phyloP scores from a whole-genome alignment of 2,329 filamentous ascomycete genomes.

The Chaetomium olivaceum region DNA sequence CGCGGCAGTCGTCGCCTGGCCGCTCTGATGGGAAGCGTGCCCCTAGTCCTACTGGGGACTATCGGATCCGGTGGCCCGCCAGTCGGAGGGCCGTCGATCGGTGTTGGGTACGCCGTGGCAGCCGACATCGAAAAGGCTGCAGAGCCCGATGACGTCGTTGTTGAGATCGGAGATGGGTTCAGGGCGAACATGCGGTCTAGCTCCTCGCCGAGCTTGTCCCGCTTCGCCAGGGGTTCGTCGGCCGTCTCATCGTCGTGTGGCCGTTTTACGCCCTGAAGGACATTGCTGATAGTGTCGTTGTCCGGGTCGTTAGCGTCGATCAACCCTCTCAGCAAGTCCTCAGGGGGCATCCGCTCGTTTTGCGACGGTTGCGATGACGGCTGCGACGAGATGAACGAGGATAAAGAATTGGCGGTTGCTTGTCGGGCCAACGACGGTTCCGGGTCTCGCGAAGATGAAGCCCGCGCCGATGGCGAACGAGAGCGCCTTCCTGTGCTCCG shows the following conservation, averaged over 20 bases:
- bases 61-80: neutral
- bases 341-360: slow-evolving; percentile 17
- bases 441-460: slow-evolving; percentile 21
- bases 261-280: slow-evolving; percentile 30
- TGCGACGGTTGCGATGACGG: slow-evolving; percentile 13
- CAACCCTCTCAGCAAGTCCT: slow-evolving; percentile 31
- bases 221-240: slow-evolving; percentile 33
- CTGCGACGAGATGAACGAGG: slow-evolving; percentile 21
- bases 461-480: slow-evolving; percentile 20
- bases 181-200: slow-evolving; percentile 33
- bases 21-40: slow-evolving; percentile 14
- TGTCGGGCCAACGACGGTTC: slow-evolving; percentile 21
- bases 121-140: neutral
- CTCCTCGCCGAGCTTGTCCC: slow-evolving; percentile 37
- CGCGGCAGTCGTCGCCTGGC: slow-evolving; percentile 3
- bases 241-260: slow-evolving; percentile 30
- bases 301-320: slow-evolving; percentile 20
- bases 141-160: neutral
- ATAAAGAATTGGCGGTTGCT: slow-evolving; percentile 25
- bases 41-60: neutral
- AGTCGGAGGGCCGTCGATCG: neutral
- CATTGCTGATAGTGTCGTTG: slow-evolving; percentile 21
- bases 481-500: slow-evolving; percentile 13
- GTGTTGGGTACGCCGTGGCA: neutral
- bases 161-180: neutral